Evolutionary conservation across 495 filamentous ascomycete species (phyloP).

Genomic region (Aspergillus bertholletiae): DNA sequence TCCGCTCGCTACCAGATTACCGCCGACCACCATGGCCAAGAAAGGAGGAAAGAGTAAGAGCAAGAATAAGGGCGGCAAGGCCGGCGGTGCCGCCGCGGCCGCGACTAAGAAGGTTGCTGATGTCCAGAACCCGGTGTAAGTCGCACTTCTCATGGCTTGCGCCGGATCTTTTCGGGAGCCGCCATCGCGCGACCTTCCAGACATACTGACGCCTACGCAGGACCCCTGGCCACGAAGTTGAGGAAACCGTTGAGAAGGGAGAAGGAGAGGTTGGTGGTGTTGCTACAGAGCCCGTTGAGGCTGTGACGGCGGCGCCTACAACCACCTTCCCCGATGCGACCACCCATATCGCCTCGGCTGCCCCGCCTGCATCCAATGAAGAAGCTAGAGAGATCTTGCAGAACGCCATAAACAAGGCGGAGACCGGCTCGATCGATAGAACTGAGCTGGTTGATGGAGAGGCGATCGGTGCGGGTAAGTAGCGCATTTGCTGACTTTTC

Average conservation of each 20-base stretch:
- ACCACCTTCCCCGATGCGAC: conserved; percentile 18
- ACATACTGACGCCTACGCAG: conserved; percentile 17
- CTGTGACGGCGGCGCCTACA: conserved; percentile 22
- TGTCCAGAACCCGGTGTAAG: conserved; percentile 44
- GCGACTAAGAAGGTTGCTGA: conserved; percentile 30
- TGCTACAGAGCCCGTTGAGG: conserved; percentile 19
- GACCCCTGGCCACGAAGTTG: conserved; percentile 33
- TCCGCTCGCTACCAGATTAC: background rate
- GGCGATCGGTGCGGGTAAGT: background rate
- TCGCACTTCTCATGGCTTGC: conserved; percentile 4
- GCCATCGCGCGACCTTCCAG: background rate
- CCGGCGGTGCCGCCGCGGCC: conserved; percentile 22
- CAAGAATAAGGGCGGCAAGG: conserved; percentile 33
- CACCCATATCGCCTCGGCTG: conserved; percentile 17
- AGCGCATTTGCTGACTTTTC: background rate
- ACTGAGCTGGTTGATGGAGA: conserved; percentile 13
- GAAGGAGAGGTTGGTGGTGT: conserved; percentile 25
- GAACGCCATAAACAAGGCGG: conserved; percentile 22
- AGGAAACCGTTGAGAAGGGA: conserved; percentile 37
- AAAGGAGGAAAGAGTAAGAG: conserved; percentile 44
- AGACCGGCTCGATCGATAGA: conserved; percentile 15
- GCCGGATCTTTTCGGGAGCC: background rate
- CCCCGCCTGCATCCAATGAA: conserved; percentile 15
- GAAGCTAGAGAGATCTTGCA: conserved; percentile 18
- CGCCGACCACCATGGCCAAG: conserved; percentile 35